phyloP scores from a whole-genome alignment of 257 asterid species.

The Rauvolfia tetraphylla region DNA sequence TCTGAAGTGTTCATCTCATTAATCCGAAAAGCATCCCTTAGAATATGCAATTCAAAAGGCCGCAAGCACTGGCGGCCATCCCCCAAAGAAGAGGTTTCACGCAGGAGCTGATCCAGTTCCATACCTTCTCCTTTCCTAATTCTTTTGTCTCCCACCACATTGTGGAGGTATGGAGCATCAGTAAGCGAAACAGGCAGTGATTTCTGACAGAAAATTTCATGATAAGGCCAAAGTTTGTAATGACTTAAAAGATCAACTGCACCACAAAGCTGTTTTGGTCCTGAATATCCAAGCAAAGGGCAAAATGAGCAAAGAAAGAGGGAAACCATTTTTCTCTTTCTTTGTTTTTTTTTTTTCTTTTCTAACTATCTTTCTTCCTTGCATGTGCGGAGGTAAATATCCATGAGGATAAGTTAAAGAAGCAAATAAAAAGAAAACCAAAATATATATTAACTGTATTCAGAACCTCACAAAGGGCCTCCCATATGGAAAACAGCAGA shows the following conservation, averaged over 20 bases:
- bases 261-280: slow-evolving; percentile 53
- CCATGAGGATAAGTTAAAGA: background rate
- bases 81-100: slow-evolving; percentile 15
- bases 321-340: too few relatives aligned
- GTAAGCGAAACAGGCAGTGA: slow-evolving; percentile 37
- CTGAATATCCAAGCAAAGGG: slow-evolving; percentile 18
- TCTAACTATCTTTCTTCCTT: background rate
- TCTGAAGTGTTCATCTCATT: slow-evolving; percentile 32
- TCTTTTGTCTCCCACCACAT: slow-evolving; percentile 49
- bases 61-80: slow-evolving; percentile 17
- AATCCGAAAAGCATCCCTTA: slow-evolving; percentile 45
- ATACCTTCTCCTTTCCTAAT: slow-evolving; percentile 55
- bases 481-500: background rate
- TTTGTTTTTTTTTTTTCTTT: too few relatives aligned
- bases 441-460: background rate
- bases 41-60: slow-evolving; percentile 44
- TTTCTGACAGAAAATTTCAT: slow-evolving; percentile 50
- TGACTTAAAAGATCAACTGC: slow-evolving; percentile 45
- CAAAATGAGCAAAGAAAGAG: slow-evolving; percentile 3
- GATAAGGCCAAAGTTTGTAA: slow-evolving; percentile 47
- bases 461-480: background rate
- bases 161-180: slow-evolving; percentile 44
- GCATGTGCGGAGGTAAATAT: background rate
- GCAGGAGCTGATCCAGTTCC: slow-evolving; percentile 47
- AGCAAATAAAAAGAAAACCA: background rate